Evolutionary conservation across 2,329 filamentous ascomycete genomes (phyloP), one percentile per base, ranked within the genome.

Genomic region (Fusarium udum): DNA sequence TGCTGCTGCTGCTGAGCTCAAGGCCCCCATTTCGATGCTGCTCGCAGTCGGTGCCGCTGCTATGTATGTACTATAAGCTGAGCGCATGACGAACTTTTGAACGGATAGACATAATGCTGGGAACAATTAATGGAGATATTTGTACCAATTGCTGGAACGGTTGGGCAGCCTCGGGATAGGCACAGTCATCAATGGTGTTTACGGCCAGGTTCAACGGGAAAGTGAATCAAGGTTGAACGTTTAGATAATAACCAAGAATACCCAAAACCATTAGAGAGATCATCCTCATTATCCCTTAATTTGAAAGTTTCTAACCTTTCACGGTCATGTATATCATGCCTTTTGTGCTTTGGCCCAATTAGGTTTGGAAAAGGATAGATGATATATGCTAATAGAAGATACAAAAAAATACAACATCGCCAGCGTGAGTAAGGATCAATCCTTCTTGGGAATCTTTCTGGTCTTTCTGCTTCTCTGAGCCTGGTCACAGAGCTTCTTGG

Each of bases 401-500:
- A 34, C 5, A 11, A 37, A 39, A 24, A 53, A 24, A 39, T 61
- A 49, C 43, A 49, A 32, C 31, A 26, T 32, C 24, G 20, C 9
- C 14, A 48, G 46, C 8, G n/a, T 18, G 11, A 37, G 31, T 5
- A 49, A 45, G 36, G 18, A 22, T 52, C 26, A 67, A 34, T 72
- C 18, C 40, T 70, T 69, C 43, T 58, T 56, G 28, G 77, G 77
- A 55, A 76, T 61, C 62, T 88, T 87, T 81, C 89, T 86, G 80
- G 83, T 85, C 61, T 83, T 83, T 73, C 90, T 82, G 4, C 83
- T 82, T 74, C 92, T 90, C 79, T 89, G 85, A 46, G 94, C 95
- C 75, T 85, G 82, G 77, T 90, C 89, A 83, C 95, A 98, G 75
- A 97, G 83, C 80, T 87, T 84, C 79, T 88, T 88, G 78, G 85